A percentile compares a stretch with the other conserved stretches of the same genome.
Evolutionary conservation across 257 asterid genomes (phyloP).

Genomic region (Mitragyna speciosa): DNA sequence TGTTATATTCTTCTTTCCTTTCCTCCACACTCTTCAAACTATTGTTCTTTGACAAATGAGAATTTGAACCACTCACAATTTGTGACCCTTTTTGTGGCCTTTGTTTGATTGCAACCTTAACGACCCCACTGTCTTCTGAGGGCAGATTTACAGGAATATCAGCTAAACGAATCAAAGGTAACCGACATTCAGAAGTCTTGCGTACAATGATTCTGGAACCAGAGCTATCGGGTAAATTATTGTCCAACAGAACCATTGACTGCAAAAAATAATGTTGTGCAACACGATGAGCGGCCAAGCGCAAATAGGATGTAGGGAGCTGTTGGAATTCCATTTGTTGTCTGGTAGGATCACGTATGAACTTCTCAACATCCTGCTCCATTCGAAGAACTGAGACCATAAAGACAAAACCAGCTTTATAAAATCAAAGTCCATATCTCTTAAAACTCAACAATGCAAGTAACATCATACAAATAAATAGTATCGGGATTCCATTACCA

Average conservation of each 20-base stretch:
- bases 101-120: slow-evolving; percentile 73
- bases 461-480: neutral
- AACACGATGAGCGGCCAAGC: slow-evolving; percentile 98
- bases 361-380: slow-evolving; percentile 97
- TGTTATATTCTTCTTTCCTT: slow-evolving; percentile 93
- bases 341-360: slow-evolving; percentile 76
- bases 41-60: slow-evolving; percentile 52
- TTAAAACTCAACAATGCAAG: neutral
- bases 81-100: slow-evolving; percentile 87
- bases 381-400: slow-evolving; percentile 69
- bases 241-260: slow-evolving; percentile 94
- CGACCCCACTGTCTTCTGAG: slow-evolving; percentile 34
- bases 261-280: slow-evolving; percentile 97
- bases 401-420: neutral
- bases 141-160: slow-evolving; percentile 49
- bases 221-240: slow-evolving; percentile 83
- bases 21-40: slow-evolving; percentile 93
- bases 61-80: slow-evolving; percentile 35
- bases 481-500: neutral
- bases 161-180: slow-evolving; percentile 68
- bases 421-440: neutral
- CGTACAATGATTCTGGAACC: slow-evolving; percentile 87
- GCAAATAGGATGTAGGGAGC: slow-evolving; percentile 93
- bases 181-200: slow-evolving; percentile 59
- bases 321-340: slow-evolving; percentile 95